Evolutionary conservation across 805 yeast species (phyloP), one percentile per base, ranked within the genome.

Genomic region (Lachancea waltii): DNA sequence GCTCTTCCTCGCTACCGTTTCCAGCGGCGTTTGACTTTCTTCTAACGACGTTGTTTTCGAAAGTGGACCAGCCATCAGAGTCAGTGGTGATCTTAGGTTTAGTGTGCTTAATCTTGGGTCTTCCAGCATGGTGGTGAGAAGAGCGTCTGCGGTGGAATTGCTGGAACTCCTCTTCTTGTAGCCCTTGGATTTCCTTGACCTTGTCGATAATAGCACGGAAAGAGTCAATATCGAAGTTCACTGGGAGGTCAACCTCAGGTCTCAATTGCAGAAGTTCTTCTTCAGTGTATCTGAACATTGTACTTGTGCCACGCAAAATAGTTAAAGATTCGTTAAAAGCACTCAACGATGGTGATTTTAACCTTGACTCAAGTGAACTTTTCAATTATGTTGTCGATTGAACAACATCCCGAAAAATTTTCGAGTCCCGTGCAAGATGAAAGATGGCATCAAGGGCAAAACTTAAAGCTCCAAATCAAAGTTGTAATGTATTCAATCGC

Each of bases 21-120:
- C 29, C 49, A 22, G 40, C 50, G 23, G 43, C 42, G 15, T 38
- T 49, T 18, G 40, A 44, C 19, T 48, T 47, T 34, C 50, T 47
- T 25, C 51, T 56, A 17, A 45, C 53, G 20, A 44, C 43, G 33
- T 70, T 75, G 25, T 64, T 62, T 49, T 76, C 77, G 42, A 73
- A 69, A 16, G 90, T 80, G 41, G 82, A 82, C 90, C 92, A 84
- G 32, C 94, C 94, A 45, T 84, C 90, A 41, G 79, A 82, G 55
- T 83, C 94, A 24, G 80, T 58, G 14, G 71, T 66, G 24, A 67
- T 68, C 46, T 63, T 64, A 44, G 69, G 70, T 49, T 66, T 68
- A 62, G 73, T 72, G 55, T 73, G 78, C 55, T 79, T 72, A 53
- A 79, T 69, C 50, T 69, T 70, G 38, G 82, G 82, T 59, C 67